A percentile compares a stretch with the other conserved stretches of the same genome.
Evolutionary conservation across 495 filamentous ascomycete species (phyloP).

Genomic region (Podospora conica): DNA sequence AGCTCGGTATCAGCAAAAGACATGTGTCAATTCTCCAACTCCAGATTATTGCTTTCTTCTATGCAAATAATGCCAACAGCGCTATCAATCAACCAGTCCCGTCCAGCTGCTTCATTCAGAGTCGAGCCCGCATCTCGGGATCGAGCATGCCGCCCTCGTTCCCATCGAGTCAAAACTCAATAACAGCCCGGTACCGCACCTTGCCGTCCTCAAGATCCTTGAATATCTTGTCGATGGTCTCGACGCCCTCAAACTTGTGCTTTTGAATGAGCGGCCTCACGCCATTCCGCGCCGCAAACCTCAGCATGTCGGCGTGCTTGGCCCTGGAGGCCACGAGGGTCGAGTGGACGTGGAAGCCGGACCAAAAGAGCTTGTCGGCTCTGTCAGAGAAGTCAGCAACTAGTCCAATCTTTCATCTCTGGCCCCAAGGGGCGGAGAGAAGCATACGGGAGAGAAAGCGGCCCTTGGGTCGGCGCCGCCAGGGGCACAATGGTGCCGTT

Average conservation of each 20-base stretch:
- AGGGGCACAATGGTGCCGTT: slow-evolving; percentile 13
- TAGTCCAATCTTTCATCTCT: neutral
- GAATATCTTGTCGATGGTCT: slow-evolving; percentile 52
- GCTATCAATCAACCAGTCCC: neutral
- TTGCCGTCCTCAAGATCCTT: slow-evolving; percentile 71
- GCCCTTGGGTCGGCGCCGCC: slow-evolving; percentile 12
- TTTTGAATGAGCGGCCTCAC: slow-evolving; percentile 33
- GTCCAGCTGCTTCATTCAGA: neutral
- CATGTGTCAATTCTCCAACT: neutral
- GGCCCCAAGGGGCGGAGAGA: neutral
- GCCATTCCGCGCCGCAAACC: slow-evolving; percentile 34
- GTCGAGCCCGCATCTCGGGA: neutral
- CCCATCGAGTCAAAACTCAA: slow-evolving; percentile 2
- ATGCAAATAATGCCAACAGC: neutral
- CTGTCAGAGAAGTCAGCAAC: neutral
- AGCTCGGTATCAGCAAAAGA: neutral
- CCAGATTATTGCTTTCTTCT: neutral
- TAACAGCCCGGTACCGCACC: slow-evolving; percentile 23
- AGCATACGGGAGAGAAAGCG: slow-evolving; percentile 13
- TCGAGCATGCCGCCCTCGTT: neutral
- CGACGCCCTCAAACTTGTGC: slow-evolving; percentile 10
- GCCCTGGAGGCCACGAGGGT: slow-evolving; percentile 32
- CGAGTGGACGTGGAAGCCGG: slow-evolving; percentile 29
- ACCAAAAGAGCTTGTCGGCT: slow-evolving; percentile 24
- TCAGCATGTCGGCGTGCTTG: slow-evolving; percentile 39